Evolutionary conservation across 78 protist genomes (phyloP).

Genomic region (Guillardia theta): DNA sequence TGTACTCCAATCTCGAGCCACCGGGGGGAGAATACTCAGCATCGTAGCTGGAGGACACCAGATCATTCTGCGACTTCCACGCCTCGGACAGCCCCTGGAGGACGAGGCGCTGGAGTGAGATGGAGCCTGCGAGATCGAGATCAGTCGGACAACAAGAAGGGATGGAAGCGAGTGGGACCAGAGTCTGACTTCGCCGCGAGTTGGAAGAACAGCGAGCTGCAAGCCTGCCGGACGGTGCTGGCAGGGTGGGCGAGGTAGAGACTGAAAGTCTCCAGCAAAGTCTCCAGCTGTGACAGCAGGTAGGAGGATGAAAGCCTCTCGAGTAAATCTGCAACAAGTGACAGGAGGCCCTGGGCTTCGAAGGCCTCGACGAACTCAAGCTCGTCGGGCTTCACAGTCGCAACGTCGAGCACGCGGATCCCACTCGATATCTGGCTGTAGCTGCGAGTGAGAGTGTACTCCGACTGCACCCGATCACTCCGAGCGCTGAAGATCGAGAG

Average conservation of each 20-base stretch:
- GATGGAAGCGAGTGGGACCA: background rate
- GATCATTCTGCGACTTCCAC: too few species aligned
- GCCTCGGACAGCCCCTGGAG: background rate
- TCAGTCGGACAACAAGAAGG: too few species aligned
- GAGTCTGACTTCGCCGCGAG: background rate
- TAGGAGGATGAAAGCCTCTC: background rate
- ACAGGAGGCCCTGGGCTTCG: background rate
- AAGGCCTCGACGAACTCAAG: background rate
- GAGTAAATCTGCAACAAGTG: background rate
- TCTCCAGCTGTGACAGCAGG: background rate
- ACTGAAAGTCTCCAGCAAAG: background rate
- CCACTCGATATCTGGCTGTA: background rate
- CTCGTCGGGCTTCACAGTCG: background rate
- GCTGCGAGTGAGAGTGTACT: background rate
- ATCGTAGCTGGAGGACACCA: too few species aligned
- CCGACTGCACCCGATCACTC: background rate
- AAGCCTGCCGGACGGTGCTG: background rate
- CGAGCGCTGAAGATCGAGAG: background rate
- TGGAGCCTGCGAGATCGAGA: too few species aligned
- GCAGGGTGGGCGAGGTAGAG: background rate
- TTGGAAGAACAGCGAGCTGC: background rate
- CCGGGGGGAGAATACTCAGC: too few species aligned
- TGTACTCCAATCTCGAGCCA: too few species aligned
- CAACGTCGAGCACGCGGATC: background rate
- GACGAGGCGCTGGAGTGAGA: background rate